Evolutionary conservation across 495 filamentous ascomycete genomes (phyloP), one percentile per base, ranked within the genome.

Genomic region (Xylaria palmicola): DNA sequence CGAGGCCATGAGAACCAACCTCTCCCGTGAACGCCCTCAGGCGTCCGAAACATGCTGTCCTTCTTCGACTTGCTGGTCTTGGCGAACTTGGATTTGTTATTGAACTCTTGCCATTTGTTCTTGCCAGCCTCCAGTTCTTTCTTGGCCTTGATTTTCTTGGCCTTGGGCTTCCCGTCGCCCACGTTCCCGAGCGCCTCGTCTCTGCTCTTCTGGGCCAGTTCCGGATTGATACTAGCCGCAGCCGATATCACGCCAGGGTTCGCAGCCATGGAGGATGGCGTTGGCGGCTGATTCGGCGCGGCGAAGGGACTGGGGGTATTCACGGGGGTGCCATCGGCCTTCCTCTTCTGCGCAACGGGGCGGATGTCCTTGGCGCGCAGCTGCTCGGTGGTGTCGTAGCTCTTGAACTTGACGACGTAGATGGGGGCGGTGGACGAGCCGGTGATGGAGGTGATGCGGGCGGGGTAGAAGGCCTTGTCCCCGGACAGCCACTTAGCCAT

Each of bases 31-130:
- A 93, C 80, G 44, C 90, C 88, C 26, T 95, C 91, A 0, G 90
- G 90, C 2, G 93, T 96, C 26, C 95, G 85, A 68, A 98, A 98
- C 94, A 97, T 97, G 77, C 90, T 95, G 15, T 98, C 92, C 79
- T 96, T 97, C 77, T 90, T 92, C 8, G 73, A 70, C 57, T 75
- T 78, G 45, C 71, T 68, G n/a, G 76, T 64, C 73, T 90, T 92
- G 47, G 85, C 89, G 39, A 85, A 78, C 69, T 91, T 92, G 19
- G 89, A 88, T 77, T 93, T 96, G 65, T 79, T 79, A 39, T 84
- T 86, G 71, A 95, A 98, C 65, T 93, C 88, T 74, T 97, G 88
- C 94, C 94, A 98, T 68, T 94, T 96, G 65, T 81, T 91, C 80
- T 96, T 96, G 63, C 88, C 88, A 62, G 83, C 89, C 76, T 97